These are phyloP conservation scores for Verruconis gallopava DNA, from an alignment of 2,329 filamentous ascomycete species.

Conservation along the genomic window DNA sequence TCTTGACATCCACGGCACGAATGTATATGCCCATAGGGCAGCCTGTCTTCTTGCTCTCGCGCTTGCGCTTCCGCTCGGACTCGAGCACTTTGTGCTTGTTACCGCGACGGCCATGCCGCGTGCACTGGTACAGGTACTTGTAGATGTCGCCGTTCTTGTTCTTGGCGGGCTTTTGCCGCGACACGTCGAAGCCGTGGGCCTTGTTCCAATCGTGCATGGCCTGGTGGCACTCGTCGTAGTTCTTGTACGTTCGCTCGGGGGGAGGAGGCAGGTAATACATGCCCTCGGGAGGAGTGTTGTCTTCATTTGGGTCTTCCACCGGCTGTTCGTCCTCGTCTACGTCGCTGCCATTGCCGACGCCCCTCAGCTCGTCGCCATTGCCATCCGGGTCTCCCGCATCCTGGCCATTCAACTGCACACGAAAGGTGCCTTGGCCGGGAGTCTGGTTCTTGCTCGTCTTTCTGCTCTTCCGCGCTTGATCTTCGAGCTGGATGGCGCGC, in stretches of 20 bases:
- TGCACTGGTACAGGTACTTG: constrained; percentile 10
- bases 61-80: constrained; percentile 8
- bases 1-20: constrained; percentile 4
- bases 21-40: constrained; percentile 10
- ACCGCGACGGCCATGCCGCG: constrained; percentile 10
- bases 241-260: constrained; percentile 7
- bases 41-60: constrained; percentile 8
- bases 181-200: constrained; percentile 9
- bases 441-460: constrained; percentile 1
- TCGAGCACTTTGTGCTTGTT: constrained; percentile 11
- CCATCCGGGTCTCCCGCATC: constrained; percentile 2
- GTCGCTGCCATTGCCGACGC: too few relatives aligned
- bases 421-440: not conserved
- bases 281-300: constrained; percentile 9
- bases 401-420: not conserved
- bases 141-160: constrained; percentile 10
- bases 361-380: too few relatives aligned
- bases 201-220: constrained; percentile 10
- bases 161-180: constrained; percentile 9
- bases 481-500: not conserved
- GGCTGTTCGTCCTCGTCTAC: constrained; percentile 6
- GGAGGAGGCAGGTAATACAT: constrained; percentile 10
- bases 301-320: constrained; percentile 2
- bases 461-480: not conserved
- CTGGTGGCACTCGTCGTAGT: not conserved